Conservation (phyloP, 176 grass and related monocot species). For the Carex kokanica region DNA sequence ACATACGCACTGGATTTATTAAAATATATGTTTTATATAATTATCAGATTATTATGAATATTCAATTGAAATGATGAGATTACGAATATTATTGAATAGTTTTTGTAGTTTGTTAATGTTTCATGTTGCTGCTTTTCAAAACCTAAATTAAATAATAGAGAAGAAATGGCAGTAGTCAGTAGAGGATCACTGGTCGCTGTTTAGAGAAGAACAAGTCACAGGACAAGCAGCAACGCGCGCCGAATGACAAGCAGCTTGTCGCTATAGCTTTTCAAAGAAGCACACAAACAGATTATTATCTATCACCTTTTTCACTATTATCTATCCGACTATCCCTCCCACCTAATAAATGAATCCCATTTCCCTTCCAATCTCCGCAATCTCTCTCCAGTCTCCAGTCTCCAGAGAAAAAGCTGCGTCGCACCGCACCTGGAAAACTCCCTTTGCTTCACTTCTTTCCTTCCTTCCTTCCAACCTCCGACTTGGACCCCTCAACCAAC, state of each 20-base stretch:
- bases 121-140: no score
- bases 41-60: no score
- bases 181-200: no score
- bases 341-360: not conserved
- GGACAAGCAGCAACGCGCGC: no score
- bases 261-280: constrained; percentile 2
- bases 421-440: constrained; percentile 38
- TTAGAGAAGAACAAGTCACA: no score
- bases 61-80: no score
- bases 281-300: not conserved
- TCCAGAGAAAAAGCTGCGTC: constrained; percentile 32
- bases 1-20: no score
- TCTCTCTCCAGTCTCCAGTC: not conserved
- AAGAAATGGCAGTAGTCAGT: no score
- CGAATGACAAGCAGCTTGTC: constrained; percentile 3
- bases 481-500: constrained; percentile 79
- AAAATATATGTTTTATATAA: no score
- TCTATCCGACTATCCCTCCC: not conserved
- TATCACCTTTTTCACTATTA: not conserved
- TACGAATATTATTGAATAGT: no score
- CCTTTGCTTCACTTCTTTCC: constrained; percentile 96
- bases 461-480: constrained; percentile 89
- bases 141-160: no score
- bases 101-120: no score
- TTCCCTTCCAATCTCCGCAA: constrained; percentile 85